Conservation (phyloP, 331 rosid genomes). For the Malus hybrid region DNA sequence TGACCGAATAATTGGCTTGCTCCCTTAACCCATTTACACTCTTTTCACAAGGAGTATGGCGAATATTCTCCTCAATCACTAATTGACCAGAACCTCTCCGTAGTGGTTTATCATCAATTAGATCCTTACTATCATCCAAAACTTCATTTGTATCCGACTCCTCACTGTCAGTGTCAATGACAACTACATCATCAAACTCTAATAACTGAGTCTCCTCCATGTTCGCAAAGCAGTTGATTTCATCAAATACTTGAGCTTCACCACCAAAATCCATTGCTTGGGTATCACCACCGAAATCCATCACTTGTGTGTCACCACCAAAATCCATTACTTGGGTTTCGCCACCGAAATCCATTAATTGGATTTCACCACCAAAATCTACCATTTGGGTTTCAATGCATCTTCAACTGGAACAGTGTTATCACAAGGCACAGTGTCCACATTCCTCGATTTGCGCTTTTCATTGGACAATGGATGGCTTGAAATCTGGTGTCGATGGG, state of each 20-base stretch:
- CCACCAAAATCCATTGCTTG: slow-evolving; percentile 35
- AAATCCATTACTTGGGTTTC: slow-evolving; percentile 47
- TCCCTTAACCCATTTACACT: slow-evolving; percentile 10
- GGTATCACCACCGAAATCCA: slow-evolving; percentile 40
- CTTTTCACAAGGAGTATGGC: background rate
- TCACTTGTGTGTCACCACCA: slow-evolving; percentile 30
- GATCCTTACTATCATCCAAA: slow-evolving; percentile 32
- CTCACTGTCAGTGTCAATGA: slow-evolving; percentile 16
- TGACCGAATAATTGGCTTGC: slow-evolving; percentile 1
- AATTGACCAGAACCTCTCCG: slow-evolving; percentile 9
- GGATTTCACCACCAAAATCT: slow-evolving; percentile 25
- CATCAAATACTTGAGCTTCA: slow-evolving; percentile 51
- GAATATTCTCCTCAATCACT: slow-evolving; percentile 10
- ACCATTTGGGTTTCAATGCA: slow-evolving; percentile 31
- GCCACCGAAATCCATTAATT: background rate
- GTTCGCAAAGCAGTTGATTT: slow-evolving; percentile 13
- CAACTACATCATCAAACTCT: slow-evolving; percentile 30
- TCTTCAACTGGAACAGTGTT: slow-evolving; percentile 15
- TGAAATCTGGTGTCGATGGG: slow-evolving; percentile 20
- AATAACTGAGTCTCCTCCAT: slow-evolving; percentile 33
- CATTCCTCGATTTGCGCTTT: background rate
- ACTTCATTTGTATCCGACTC: slow-evolving; percentile 39
- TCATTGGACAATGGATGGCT: slow-evolving; percentile 18
- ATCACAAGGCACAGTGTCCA: slow-evolving; percentile 24
- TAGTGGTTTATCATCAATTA: slow-evolving; percentile 3